Evolutionary conservation across 768 basidiomycete genomes (phyloP), one percentile per base, ranked within the genome.

Genomic region (Chiua virens): DNA sequence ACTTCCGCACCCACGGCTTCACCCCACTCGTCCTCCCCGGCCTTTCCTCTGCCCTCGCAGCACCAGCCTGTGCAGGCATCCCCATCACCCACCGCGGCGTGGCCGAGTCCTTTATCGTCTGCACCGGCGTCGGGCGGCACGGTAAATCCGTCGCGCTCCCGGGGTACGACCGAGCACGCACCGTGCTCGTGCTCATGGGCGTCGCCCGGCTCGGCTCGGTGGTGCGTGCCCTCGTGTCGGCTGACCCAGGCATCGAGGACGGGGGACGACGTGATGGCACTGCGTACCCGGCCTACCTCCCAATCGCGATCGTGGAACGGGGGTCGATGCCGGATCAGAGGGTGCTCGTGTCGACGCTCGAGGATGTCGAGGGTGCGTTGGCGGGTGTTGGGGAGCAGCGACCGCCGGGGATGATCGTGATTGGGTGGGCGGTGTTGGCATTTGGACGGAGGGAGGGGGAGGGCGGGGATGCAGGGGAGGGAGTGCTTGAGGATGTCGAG

Each of bases 61-160:
- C 83, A 1, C 97, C 97, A 1, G 79, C 85, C 0, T 89, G 95
- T 64, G 90, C 90, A 7, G 86, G 88, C 0, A 95, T 99, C 22
- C 92, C 97, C 0, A 86, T 98, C 35, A 98, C 96, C 0, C 96
- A 98, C 64, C 85, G 97, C 2, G 97, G 96, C 5, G 94, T 92
- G 3, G 87, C 95, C 0, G 93, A 98, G 58, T 84, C 83, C 0
- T 81, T 99, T 61, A 75, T 88, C 49, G 84, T 98, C 5, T 97
- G 94, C 68, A 98, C 97, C 0, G 96, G 95, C 2, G 94, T 98
- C 0, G 95, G 95, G 1, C 75, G 92, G 36, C 76, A 82, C 28
- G 97, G 97, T 0, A 87, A 87, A 58, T 79, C 80, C 10, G 91
- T 95, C 15, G 75, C 78, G 39, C 71, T 98, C n/a, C 96, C 95